These are phyloP conservation scores for Tricholoma flavovirens DNA, from an alignment of 768 basidiomycete genomes.

Conservation along the genomic window DNA sequence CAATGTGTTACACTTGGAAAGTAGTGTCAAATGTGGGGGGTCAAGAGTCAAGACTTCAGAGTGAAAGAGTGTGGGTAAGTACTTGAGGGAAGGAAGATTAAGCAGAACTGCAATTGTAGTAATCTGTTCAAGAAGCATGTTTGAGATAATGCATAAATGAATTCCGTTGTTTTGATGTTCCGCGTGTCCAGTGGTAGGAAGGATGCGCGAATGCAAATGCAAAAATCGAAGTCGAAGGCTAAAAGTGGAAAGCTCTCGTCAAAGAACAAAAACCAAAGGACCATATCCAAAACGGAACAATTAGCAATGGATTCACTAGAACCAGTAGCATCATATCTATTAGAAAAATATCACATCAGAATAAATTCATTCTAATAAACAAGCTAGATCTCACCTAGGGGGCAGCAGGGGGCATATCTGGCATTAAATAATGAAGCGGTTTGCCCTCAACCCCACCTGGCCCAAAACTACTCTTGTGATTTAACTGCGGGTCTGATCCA, in stretches of 20 bases:
- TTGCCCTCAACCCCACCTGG: slow-evolving; percentile 18
- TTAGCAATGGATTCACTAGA: neutral
- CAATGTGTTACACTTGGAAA: neutral
- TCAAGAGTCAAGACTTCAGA: neutral
- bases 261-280: neutral
- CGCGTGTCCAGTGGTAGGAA: neutral
- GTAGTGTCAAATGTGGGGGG: neutral
- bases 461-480: slow-evolving; percentile 20
- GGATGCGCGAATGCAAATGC: neutral
- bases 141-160: neutral
- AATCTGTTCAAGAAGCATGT: neutral
- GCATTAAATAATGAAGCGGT: slow-evolving; percentile 18
- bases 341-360: neutral
- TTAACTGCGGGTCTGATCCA: slow-evolving; percentile 1
- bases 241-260: neutral
- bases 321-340: no score
- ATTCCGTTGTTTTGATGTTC: neutral
- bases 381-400: neutral
- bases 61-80: neutral
- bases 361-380: neutral
- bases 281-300: neutral
- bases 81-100: neutral
- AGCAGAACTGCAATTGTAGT: neutral
- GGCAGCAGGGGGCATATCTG: slow-evolving; percentile 14
- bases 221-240: neutral